A percentile compares a stretch with the other conserved stretches of the same genome.
phyloP scores from a whole-genome alignment of 2,329 filamentous ascomycete genomes.

The Annulohypoxylon truncatum region DNA sequence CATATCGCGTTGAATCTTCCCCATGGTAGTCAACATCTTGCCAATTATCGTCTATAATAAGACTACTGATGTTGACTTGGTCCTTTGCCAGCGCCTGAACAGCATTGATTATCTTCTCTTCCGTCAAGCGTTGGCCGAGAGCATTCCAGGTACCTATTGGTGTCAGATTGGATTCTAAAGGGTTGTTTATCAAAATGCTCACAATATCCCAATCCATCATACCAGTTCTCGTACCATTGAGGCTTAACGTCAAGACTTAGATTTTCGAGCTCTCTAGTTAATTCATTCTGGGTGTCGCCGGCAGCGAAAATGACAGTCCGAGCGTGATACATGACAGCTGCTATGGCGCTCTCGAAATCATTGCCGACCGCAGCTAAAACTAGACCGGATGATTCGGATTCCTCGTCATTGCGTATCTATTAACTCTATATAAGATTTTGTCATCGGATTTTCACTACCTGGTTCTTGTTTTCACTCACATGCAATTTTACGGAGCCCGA shows the following conservation, averaged over 20 bases:
- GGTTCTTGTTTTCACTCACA: slow-evolving; percentile 56
- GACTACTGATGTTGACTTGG: slow-evolving; percentile 80
- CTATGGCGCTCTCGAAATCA: slow-evolving; percentile 79
- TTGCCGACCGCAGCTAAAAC: slow-evolving; percentile 78
- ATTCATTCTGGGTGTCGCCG: slow-evolving; percentile 57
- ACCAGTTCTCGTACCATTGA: slow-evolving; percentile 87
- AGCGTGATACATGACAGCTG: slow-evolving; percentile 89
- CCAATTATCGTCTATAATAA: slow-evolving; percentile 99
- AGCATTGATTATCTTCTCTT: slow-evolving; percentile 81
- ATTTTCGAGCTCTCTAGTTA: slow-evolving; percentile 59
- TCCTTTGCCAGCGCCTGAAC: slow-evolving; percentile 76
- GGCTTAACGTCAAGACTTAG: slow-evolving; percentile 63
- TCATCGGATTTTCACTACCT: background rate
- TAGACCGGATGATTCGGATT: slow-evolving; percentile 64
- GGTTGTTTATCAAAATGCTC: slow-evolving; percentile 21
- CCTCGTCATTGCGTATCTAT: slow-evolving; percentile 74
- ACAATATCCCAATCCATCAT: slow-evolving; percentile 93
- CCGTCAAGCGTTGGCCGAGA: slow-evolving; percentile 83
- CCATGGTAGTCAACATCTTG: slow-evolving; percentile 74
- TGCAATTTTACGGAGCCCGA: slow-evolving; percentile 75
- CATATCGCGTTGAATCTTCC: slow-evolving; percentile 64
- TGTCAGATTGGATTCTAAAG: slow-evolving; percentile 15
- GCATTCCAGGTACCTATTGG: slow-evolving; percentile 86
- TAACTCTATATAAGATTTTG: slow-evolving; percentile 17
- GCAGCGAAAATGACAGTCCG: slow-evolving; percentile 68